A percentile compares a stretch with the other conserved stretches of the same genome.
Conservation (phyloP, 345 rosid species). For the Laguncularia racemosa region DNA sequence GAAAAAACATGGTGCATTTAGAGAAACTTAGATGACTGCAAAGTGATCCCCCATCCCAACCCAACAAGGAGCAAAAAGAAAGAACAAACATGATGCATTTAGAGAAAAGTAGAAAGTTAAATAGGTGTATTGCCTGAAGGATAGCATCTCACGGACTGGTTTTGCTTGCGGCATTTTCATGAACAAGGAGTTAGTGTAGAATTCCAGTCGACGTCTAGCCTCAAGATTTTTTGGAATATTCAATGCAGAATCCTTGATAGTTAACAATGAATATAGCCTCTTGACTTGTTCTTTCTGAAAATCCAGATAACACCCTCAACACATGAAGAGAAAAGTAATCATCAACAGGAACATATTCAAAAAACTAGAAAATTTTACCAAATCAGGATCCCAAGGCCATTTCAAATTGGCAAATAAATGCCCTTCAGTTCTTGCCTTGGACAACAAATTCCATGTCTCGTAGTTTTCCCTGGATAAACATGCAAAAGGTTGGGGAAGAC, state of each 20-base stretch:
- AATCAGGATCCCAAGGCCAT: conserved; percentile 82
- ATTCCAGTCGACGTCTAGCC: conserved; percentile 87
- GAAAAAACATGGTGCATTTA: too few relatives aligned
- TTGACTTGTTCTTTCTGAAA: conserved; percentile 69
- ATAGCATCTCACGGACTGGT: conserved; percentile 70
- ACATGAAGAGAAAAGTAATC: not conserved
- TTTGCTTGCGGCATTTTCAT: conserved; percentile 77
- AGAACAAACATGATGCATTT: not conserved
- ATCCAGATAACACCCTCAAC: conserved; percentile 14
- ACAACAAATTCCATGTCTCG: conserved; percentile 65
- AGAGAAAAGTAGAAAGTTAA: not conserved
- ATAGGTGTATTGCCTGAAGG: conserved; percentile 58
- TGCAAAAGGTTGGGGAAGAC: conserved; percentile 3
- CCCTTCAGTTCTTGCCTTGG: conserved; percentile 82
- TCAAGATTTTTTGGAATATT: conserved; percentile 86
- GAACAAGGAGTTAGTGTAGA: conserved; percentile 91
- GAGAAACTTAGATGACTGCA: too few relatives aligned
- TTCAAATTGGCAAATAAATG: conserved; percentile 78
- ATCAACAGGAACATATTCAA: not conserved
- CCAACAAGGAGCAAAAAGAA: conserved; percentile 2
- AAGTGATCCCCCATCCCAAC: not conserved
- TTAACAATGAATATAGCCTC: conserved; percentile 73
- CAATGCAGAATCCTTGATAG: conserved; percentile 88
- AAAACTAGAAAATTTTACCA: conserved; percentile 41
- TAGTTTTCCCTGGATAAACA: conserved; percentile 55